Evolutionary conservation across 2,329 filamentous ascomycete genomes (phyloP), one percentile per base, ranked within the genome.

Genomic region (Epichloe festucae): DNA sequence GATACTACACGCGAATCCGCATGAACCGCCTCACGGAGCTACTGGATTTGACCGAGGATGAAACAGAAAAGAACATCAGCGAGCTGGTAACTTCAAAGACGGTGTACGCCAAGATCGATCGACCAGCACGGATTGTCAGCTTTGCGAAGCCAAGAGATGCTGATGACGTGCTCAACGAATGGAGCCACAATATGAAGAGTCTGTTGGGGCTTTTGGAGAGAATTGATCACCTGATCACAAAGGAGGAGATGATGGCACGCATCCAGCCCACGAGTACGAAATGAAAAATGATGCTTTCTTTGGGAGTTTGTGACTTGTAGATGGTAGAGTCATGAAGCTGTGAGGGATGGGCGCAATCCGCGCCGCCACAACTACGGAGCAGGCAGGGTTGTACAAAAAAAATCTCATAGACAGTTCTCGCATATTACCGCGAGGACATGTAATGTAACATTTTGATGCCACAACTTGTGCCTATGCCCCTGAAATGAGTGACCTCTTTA

Each of bases 171-270:
- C 73, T 98, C 63, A 98, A 98, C 65, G 93, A 98, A 71, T 98
- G 93, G 93, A 95, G 89, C 67, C 85, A 87, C 63, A 95, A 96
- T 70, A 97, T 95, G 89, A 95, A 93, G 84, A 90, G 84, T 64
- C 71, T 95, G 61, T 71, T 95, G 58, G 89, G 88, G 11, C 72
- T 91, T 51, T 66, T 95, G 64, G 89, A 95, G 76, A 79, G 89
- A 56, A 94, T 98, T 55, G 93, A 98, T 65, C 93, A 98, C 69
- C 76, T 98, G 62, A 98, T 98, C 64, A 98, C 94, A 51, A 97
- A 97, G 77, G 93, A 98, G 72, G 93, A 98, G 77, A 98, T 98
- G 93, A 98, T 98, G 93, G 93, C 93, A 41, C 80, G 90, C 54
- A 97, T 98, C 62, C 85, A 93, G 68, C 88, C 88, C 5, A 71